Evolutionary conservation across 202 grass and related monocot species (phyloP).

Genomic region (Brachypodium distachyon): DNA sequence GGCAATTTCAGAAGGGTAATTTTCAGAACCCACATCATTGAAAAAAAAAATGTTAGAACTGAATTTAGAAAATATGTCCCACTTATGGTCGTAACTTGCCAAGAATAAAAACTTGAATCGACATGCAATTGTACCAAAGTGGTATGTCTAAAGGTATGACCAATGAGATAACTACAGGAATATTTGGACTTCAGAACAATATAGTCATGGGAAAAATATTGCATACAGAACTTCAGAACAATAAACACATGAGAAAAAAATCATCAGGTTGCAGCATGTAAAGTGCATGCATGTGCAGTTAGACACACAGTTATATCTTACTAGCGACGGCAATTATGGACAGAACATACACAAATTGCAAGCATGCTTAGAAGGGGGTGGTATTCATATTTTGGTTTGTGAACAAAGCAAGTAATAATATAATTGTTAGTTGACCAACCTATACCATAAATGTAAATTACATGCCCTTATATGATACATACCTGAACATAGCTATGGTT

Average conservation of each 20-base stretch:
- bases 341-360: not conserved
- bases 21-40: not conserved
- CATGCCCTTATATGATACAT: not conserved
- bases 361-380: not conserved
- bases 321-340: not conserved
- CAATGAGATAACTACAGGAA: not conserved
- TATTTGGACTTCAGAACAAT: too few relatives aligned
- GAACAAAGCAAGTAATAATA: not conserved
- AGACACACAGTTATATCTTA: not conserved
- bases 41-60: not conserved
- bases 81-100: not conserved
- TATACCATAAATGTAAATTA: not conserved
- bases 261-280: not conserved
- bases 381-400: not conserved
- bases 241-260: not conserved
- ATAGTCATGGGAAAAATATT: too few relatives aligned
- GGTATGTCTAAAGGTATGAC: not conserved
- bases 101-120: not conserved
- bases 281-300: not conserved
- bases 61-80: not conserved
- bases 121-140: not conserved
- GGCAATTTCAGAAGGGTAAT: not conserved
- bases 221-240: too few relatives aligned
- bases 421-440: not conserved
- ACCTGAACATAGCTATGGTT: slow-evolving; percentile 83